Evolutionary conservation across 345 rosid genomes (phyloP).

Genomic region (Aethionema arabicum): DNA sequence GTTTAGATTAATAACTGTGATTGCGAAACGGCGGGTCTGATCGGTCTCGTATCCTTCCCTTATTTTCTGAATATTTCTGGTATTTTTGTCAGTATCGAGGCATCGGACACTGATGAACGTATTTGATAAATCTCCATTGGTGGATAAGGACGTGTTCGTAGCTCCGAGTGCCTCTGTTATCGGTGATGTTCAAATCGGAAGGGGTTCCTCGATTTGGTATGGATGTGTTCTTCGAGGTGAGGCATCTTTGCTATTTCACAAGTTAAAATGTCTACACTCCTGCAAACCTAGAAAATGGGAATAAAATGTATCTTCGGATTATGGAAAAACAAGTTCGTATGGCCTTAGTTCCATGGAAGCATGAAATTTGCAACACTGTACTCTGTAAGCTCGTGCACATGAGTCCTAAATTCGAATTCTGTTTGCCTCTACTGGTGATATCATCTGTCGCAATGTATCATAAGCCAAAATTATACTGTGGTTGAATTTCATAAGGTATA

Average conservation of each 20-base stretch:
- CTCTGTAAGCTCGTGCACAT: background rate
- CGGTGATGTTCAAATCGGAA: conserved; percentile 86
- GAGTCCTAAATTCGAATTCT: background rate
- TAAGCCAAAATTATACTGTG: too few species aligned
- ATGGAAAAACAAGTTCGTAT: background rate
- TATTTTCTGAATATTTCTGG: background rate
- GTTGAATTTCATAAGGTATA: too few species aligned
- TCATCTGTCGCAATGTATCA: too few species aligned
- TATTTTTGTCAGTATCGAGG: conserved; percentile 60
- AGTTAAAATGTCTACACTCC: background rate
- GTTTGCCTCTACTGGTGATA: background rate
- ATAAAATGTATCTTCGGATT: background rate
- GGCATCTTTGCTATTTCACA: background rate
- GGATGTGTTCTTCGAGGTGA: conserved; percentile 96
- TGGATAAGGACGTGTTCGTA: conserved; percentile 84
- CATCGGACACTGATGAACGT: conserved; percentile 93
- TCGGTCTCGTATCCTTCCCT: background rate
- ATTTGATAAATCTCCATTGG: conserved; percentile 78
- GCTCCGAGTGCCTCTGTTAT: conserved; percentile 94
- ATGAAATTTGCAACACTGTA: background rate
- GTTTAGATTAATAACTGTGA: background rate
- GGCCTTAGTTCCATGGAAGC: background rate
- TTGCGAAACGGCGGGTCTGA: background rate
- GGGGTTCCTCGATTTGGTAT: conserved; percentile 90
- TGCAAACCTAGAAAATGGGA: background rate